Conservation (phyloP, 2,329 filamentous ascomycete species). For the Claviceps purpurea region DNA sequence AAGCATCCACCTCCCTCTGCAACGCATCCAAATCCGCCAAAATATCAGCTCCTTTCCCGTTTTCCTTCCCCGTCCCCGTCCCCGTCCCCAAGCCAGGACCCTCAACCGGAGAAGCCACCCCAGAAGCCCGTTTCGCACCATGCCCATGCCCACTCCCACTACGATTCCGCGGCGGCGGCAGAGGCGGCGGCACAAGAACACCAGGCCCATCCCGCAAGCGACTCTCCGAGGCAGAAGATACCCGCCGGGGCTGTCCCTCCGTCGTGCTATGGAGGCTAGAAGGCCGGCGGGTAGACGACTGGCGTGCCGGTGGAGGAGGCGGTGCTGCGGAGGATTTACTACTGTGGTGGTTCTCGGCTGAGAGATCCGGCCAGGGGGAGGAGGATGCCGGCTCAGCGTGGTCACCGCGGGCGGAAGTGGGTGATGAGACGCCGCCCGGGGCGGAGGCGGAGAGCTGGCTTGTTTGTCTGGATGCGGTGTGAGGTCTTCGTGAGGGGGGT, state of each 20-base stretch:
- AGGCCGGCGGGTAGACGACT: slow-evolving; percentile 30
- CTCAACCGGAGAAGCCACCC: slow-evolving; percentile 10
- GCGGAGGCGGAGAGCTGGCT: slow-evolving; percentile 10
- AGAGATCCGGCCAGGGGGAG: not conserved
- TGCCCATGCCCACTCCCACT: slow-evolving; percentile 31
- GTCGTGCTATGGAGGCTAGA: slow-evolving; percentile 27
- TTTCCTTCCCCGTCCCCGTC: not conserved
- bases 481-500: slow-evolving; percentile 40
- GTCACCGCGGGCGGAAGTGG: slow-evolving; percentile 7
- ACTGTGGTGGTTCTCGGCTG: slow-evolving; percentile 1
- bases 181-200: slow-evolving; percentile 24
- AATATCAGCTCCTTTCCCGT: slow-evolving; percentile 40
- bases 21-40: slow-evolving; percentile 59
- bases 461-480: slow-evolving; percentile 22
- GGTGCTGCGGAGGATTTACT: slow-evolving; percentile 24
- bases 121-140: slow-evolving; percentile 10
- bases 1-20: slow-evolving; percentile 62
- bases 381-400: slow-evolving; percentile 10
- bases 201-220: slow-evolving; percentile 13
- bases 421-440: slow-evolving; percentile 7
- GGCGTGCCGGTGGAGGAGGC: slow-evolving; percentile 32
- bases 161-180: slow-evolving; percentile 33
- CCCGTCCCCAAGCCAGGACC: too few relatives aligned
- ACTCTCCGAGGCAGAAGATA: slow-evolving; percentile 13
- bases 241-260: slow-evolving; percentile 21